These are phyloP conservation scores for Tuber umbilicatum DNA, from an alignment of 495 filamentous ascomycete species.

Conservation along the genomic window DNA sequence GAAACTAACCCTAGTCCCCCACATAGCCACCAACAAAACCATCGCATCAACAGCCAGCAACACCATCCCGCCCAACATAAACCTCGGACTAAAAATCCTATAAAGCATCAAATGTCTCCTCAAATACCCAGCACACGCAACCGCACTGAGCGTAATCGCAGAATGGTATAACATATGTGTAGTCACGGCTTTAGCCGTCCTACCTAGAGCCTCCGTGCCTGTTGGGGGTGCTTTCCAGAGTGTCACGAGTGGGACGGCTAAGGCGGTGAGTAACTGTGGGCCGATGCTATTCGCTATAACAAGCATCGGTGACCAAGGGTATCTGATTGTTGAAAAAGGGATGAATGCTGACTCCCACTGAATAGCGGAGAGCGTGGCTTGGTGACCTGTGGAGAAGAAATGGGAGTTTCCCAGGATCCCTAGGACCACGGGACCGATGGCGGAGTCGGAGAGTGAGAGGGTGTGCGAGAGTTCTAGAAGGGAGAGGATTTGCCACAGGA, in stretches of 20 bases:
- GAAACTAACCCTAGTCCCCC: constrained; percentile 64
- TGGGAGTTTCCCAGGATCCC: constrained; percentile 81
- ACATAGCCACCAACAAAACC: constrained; percentile 58
- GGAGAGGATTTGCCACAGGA: constrained; percentile 77
- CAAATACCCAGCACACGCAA: constrained; percentile 75
- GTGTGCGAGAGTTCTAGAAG: constrained; percentile 83
- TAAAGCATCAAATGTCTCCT: constrained; percentile 93
- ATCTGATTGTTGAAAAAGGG: constrained; percentile 69
- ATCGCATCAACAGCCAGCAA: constrained; percentile 72
- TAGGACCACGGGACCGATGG: constrained; percentile 77
- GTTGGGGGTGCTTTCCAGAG: constrained; percentile 74
- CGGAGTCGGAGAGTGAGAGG: constrained; percentile 58
- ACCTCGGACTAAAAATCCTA: constrained; percentile 85
- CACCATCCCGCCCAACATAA: constrained; percentile 72
- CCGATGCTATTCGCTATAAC: constrained; percentile 83
- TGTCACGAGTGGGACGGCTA: constrained; percentile 69
- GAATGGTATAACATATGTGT: constrained; percentile 75
- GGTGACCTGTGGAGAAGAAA: constrained; percentile 98
- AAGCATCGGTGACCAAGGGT: constrained; percentile 80
- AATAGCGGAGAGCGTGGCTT: constrained; percentile 77
- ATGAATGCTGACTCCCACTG: constrained; percentile 99
- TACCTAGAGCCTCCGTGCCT: constrained; percentile 51
- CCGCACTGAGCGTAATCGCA: constrained; percentile 71
- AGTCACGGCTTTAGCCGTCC: constrained; percentile 60
- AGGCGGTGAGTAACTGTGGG: constrained; percentile 72